phyloP scores from a whole-genome alignment of 2,329 filamentous ascomycete species.

The Fusarium incarnatum region DNA sequence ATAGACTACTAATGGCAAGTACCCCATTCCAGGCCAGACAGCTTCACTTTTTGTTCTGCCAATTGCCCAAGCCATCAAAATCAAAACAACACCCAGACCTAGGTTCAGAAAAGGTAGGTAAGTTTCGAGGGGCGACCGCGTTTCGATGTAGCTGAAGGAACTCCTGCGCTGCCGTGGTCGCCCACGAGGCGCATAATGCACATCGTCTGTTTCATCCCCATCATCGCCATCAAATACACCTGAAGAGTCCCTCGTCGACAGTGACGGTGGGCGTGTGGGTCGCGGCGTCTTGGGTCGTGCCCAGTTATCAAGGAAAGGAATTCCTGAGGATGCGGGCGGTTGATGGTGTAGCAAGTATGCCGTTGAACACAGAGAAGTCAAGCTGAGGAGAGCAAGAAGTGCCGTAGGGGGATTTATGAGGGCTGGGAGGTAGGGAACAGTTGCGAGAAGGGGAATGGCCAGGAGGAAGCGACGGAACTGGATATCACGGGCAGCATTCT shows the following conservation, averaged over 20 bases:
- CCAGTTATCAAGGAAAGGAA: constrained; percentile 62
- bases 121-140: constrained; percentile 62
- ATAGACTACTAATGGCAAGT: constrained; percentile 69
- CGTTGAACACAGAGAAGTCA: constrained; percentile 73
- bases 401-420: constrained; percentile 52
- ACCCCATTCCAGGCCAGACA: constrained; percentile 59
- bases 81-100: constrained; percentile 65
- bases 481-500: constrained; percentile 69
- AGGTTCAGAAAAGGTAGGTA: constrained; percentile 72
- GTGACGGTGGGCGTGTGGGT: constrained; percentile 42
- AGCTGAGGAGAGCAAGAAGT: constrained; percentile 65
- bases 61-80: constrained; percentile 57
- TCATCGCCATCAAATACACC: constrained; percentile 30
- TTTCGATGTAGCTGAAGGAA: constrained; percentile 40
- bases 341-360: constrained; percentile 70
- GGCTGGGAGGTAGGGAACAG: constrained; percentile 63
- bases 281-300: constrained; percentile 45
- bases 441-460: constrained; percentile 67
- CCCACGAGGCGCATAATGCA: constrained; percentile 20
- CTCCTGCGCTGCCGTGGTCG: constrained; percentile 34
- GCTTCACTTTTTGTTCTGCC: constrained; percentile 50
- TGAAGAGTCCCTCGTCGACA: constrained; percentile 31
- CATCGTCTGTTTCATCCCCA: constrained; percentile 34
- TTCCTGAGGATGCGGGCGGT: constrained; percentile 66
- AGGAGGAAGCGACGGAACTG: constrained; percentile 70